Base-by-base conservation (phyloP, 192 early-diverging fungal species). In the Coemansia sp. region DNA sequence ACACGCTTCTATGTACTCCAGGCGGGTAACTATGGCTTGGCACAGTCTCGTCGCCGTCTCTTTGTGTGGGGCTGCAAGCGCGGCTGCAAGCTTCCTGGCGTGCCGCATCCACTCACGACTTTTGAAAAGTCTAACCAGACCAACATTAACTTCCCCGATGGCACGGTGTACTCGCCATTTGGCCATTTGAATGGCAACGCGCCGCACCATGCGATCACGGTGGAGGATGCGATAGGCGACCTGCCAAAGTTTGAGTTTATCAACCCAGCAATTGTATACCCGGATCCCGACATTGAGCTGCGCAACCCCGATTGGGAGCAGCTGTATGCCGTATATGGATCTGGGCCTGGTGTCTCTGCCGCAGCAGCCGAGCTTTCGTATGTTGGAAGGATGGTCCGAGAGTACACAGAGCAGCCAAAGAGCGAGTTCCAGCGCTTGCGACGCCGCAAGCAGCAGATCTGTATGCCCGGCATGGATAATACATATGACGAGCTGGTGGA, bases 211-310 rank as follows among this genome's bases (percentile, higher is more conserved):
- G 52, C 59, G 5, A 66, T 85, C 28, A 78, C 86, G 0, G 79
- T 86, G 14, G 67, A 78, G 23, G 86, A 86, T 43, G 78, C 84
- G 2, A 81, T 86, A 26, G 72, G 68, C n/a, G 86, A 88, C 49
- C 64, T 88, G 24, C 86, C 84, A 27, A 80, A 64, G 34, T 88
- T 85, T 36, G 86, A 88, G 51, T 85, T 72, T 49, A 47, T 66
- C 25, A 79, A 84, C 35, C 81, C 82, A n/a, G 60, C 78, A 36
- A 19, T 30, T 13, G 38, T 67, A 13, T 80, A 82, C 34, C 58
- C 68, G 3, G 70, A 67, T 3, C 46, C 60, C 2, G 65, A 68
- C 17, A 37, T 37, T 10, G 25, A 37, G 2, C 24, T 15, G 30
- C 29, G 60, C 58, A 58, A 53, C 18, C n/a, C 22, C 5, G 39